Conservation (phyloP, 1,139 yeast species). For the Yamadazyma triangularis region DNA sequence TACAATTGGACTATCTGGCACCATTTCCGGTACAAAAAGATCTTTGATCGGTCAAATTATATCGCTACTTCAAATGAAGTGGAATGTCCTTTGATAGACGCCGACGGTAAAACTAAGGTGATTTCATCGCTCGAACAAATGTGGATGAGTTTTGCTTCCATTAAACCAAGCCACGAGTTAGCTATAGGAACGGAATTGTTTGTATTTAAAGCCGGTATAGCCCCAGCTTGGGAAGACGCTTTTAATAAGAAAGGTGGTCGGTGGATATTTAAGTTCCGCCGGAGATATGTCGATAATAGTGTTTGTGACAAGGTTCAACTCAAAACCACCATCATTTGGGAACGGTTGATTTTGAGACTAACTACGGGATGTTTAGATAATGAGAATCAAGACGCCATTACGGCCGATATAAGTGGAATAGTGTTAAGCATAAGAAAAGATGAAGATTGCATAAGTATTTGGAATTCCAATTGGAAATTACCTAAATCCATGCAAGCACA, state of each 20-base stretch:
- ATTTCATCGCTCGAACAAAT: slow-evolving; percentile 58
- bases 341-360: slow-evolving; percentile 42
- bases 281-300: slow-evolving; percentile 17
- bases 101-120: slow-evolving; percentile 20
- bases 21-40: slow-evolving; percentile 32
- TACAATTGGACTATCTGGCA: slow-evolving; percentile 51
- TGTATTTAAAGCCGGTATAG: slow-evolving; percentile 58
- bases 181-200: slow-evolving; percentile 56
- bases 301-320: slow-evolving; percentile 23
- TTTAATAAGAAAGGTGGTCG: slow-evolving; percentile 60
- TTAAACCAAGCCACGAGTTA: slow-evolving; percentile 45
- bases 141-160: slow-evolving; percentile 49
- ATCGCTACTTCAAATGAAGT: slow-evolving; percentile 41
- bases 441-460: slow-evolving; percentile 48
- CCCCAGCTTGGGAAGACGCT: slow-evolving; percentile 74
- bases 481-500: too few relatives aligned
- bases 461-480: too few relatives aligned
- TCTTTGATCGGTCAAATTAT: slow-evolving; percentile 19
- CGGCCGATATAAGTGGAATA: slow-evolving; percentile 50
- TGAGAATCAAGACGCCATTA: slow-evolving; percentile 23
- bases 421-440: slow-evolving; percentile 48
- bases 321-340: slow-evolving; percentile 48
- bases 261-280: slow-evolving; percentile 55
- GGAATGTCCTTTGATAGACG: slow-evolving; percentile 20
- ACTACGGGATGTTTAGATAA: slow-evolving; percentile 41